Evolutionary conservation across 2,329 filamentous ascomycete genomes (phyloP), one percentile per base, ranked within the genome.

Genomic region (Calonectria pseudoturangicola): DNA sequence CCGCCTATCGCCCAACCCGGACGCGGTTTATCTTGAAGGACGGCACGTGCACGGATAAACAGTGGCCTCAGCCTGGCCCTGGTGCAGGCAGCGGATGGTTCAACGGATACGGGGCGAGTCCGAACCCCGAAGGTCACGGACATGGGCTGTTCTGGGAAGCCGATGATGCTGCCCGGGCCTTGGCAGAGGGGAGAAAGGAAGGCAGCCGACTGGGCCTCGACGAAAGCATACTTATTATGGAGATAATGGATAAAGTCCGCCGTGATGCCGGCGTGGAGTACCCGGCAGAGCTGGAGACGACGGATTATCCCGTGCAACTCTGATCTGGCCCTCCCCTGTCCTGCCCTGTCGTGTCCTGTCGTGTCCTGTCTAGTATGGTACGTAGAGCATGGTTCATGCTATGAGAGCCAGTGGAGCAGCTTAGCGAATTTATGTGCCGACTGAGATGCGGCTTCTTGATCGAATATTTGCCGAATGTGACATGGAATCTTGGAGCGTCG

Each of bases 141-240:
- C 30, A 36, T 39, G 30, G 51, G 51, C 30, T 13, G 2, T 56
- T 36, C 18, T 56, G 30, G 7, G 28, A 36, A 30, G 30, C 18
- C 18, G 51, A 56, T 13, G 30, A 56, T 13, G 50, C 28, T 33
- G 28, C 16, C 10, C 18, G 27, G 16, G 28, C 28, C 28, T 36
- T 33, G 16, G 18, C 7, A 5, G 28, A 56, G 27, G 33, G 30
- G 3, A 33, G 13, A 39, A 56, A 39, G 51, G 51, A 56, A 15
- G 13, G 16, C 30, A 56, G 30, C 30, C 16, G 51, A 16, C 30
- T 30, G 45, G 45, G 45, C 9, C 45, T 48, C 2, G 45, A 48
- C n/a, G 21, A 48, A 48, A 48, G 45, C n/a, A 25, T 48, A 66
- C 89, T 92, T 47, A 94, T 98, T 72, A 97, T 97, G 94, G 92